Conservation (phyloP, 1,284 basidiomycete genomes). For the Phylloporus sp. region DNA sequence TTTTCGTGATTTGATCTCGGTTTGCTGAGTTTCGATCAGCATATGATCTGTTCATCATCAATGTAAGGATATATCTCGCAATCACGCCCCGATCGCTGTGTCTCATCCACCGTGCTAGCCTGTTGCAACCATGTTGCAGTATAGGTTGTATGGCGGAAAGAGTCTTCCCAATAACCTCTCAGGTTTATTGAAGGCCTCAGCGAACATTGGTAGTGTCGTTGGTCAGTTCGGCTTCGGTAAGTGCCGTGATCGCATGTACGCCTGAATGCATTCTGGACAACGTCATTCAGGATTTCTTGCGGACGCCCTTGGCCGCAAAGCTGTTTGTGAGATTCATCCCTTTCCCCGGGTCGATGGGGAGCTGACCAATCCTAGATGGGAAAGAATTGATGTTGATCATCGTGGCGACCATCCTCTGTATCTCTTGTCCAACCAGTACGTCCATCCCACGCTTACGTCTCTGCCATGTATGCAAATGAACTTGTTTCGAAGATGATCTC, state of each 20-base stretch:
- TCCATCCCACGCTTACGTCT: neutral
- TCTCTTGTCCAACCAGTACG: slow-evolving; percentile 53
- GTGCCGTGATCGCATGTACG: slow-evolving; percentile 2
- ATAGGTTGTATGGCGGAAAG: slow-evolving; percentile 62
- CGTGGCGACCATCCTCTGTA: slow-evolving; percentile 65
- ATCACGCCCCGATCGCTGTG: neutral
- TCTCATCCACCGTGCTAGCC: slow-evolving; percentile 46
- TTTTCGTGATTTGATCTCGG: neutral
- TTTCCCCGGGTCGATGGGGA: neutral
- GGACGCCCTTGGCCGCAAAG: slow-evolving; percentile 69
- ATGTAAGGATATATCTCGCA: slow-evolving; percentile 45
- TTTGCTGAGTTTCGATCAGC: slow-evolving; percentile 42
- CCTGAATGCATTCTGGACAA: slow-evolving; percentile 19
- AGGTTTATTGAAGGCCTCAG: slow-evolving; percentile 69
- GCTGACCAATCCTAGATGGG: slow-evolving; percentile 50
- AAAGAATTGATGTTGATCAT: slow-evolving; percentile 84
- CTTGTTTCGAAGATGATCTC: slow-evolving; percentile 36
- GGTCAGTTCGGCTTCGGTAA: slow-evolving; percentile 73
- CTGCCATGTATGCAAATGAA: slow-evolving; percentile 1
- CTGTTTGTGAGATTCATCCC: slow-evolving; percentile 52
- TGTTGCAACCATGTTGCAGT: slow-evolving; percentile 77
- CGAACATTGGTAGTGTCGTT: slow-evolving; percentile 76
- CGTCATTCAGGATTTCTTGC: slow-evolving; percentile 53
- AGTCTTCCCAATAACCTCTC: slow-evolving; percentile 59
- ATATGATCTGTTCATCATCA: slow-evolving; percentile 81